Base-by-base conservation (phyloP, 2,329 filamentous ascomycete species). In the Cladobotryum protrusum region DNA sequence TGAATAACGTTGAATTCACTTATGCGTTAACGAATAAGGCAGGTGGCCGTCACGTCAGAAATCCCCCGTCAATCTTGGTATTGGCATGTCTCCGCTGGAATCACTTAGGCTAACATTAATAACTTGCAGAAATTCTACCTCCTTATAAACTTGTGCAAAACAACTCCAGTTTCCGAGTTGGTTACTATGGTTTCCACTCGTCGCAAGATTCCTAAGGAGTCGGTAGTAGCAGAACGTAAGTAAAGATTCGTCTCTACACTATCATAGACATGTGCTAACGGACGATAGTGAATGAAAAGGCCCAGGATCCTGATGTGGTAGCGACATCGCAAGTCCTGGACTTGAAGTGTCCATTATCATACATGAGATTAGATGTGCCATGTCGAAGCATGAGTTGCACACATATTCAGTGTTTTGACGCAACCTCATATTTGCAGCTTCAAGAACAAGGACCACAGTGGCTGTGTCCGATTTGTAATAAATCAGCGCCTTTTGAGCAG, bases 371-470 rank as follows among this genome's bases (percentile, higher is more conserved):
- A 34, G 77, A 78, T 8, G 75, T 87, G 14, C 93, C 93, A 1
- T 89, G 89, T 58, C 84, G 93, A 33, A 88, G 88, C 4, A 77
- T 82, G 3, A 71, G 83, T 33, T 99, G 93, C 70, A 85, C 81
- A 3, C 93, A 99, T 66, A 87, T 93, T 20, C 89, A 95, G 63
- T 99, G 93, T 65, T 99, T 97, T 59, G 93, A 99, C 66, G 92
- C 87, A 3, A 85, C 82, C 3, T 95, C 89, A 2, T 99, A 96
- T 64, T 76, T 99, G 17, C 89, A 96, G 60, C 72, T 99, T 24
- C 92, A 97, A 65, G 90, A 97, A 65, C 93, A 99, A 72, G 92
- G 89, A 0, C 93, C 93, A 0, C 95, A 93, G 15, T 99, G 93
- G 93, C 77, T 83, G n/a, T 99, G 93, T 61, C 93, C 93, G 1